phyloP scores from a whole-genome alignment of 2,329 filamentous ascomycete genomes.

The Teratosphaeria destructans region DNA sequence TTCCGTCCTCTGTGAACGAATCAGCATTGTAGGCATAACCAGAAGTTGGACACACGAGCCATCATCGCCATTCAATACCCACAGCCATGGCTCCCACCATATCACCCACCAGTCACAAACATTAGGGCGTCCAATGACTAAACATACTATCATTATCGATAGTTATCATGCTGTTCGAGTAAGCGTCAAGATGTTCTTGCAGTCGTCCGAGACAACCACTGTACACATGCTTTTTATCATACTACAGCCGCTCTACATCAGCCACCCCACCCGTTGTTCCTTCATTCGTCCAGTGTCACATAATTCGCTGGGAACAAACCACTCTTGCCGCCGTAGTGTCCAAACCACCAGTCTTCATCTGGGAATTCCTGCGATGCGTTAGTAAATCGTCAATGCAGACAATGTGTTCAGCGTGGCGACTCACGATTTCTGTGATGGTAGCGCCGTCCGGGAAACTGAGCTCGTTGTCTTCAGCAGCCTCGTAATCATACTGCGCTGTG shows the following conservation, averaged over 20 bases:
- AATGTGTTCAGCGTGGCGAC: slow-evolving; percentile 23
- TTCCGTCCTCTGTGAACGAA: no score
- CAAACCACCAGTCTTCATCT: slow-evolving; percentile 98
- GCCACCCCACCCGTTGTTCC: background rate
- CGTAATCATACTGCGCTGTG: slow-evolving; percentile 86
- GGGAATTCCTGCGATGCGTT: slow-evolving; percentile 63
- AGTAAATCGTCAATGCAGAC: background rate
- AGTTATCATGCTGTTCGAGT: background rate
- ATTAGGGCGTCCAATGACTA: background rate
- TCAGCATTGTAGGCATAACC: no score
- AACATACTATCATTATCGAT: background rate
- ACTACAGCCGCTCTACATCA: background rate
- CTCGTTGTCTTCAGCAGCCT: slow-evolving; percentile 88
- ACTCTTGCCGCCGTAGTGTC: slow-evolving; percentile 64
- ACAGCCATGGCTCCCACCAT: background rate
- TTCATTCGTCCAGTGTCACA: slow-evolving; percentile 36
- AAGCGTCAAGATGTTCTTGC: background rate
- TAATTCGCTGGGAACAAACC: slow-evolving; percentile 65
- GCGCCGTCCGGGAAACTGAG: slow-evolving; percentile 82
- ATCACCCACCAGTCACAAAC: background rate
- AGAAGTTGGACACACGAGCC: background rate
- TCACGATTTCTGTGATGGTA: slow-evolving; percentile 65
- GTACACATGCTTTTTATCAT: background rate
- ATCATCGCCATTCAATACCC: background rate
- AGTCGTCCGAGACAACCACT: background rate